A percentile compares a stretch with the other conserved stretches of the same genome.
Evolutionary conservation across 352 stramenopile genomes (phyloP).

Genomic region (Pythium scleroteichum): DNA sequence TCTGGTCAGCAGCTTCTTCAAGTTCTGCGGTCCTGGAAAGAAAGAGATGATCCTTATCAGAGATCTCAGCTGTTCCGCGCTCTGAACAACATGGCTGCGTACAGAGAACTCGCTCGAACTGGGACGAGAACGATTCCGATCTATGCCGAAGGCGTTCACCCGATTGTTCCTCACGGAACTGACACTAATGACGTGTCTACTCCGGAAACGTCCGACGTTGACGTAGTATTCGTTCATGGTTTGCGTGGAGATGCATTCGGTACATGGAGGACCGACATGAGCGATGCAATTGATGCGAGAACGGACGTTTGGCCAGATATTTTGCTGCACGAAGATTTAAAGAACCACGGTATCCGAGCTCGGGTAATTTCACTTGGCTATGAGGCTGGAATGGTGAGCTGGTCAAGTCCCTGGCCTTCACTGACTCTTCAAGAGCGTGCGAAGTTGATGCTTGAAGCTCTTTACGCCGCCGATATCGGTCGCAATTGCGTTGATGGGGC

Average conservation of each 20-base stretch:
- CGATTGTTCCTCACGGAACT: constrained; percentile 44
- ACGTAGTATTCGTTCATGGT: constrained; percentile 86
- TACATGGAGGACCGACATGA: constrained; percentile 83
- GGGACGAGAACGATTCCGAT: constrained; percentile 43
- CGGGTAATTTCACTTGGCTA: constrained; percentile 79
- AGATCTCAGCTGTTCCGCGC: constrained; percentile 80
- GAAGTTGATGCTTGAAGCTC: constrained; percentile 66
- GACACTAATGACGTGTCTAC: constrained; percentile 1
- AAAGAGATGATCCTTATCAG: constrained; percentile 60
- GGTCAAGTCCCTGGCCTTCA: constrained; percentile 85
- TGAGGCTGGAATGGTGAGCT: constrained; percentile 82
- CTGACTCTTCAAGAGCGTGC: constrained; percentile 74
- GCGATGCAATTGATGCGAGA: constrained; percentile 45
- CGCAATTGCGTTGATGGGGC: constrained; percentile 6
- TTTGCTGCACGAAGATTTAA: constrained; percentile 60
- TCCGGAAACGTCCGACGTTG: constrained; percentile 32
- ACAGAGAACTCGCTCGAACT: constrained; percentile 41
- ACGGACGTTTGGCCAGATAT: constrained; percentile 80
- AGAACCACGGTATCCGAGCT: constrained; percentile 40
- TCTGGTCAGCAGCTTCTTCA: constrained; percentile 48
- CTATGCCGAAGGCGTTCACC: constrained; percentile 79
- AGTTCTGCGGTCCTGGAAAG: constrained; percentile 40
- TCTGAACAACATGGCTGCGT: constrained; percentile 61
- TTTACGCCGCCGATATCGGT: constrained; percentile 72
- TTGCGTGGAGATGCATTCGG: constrained; percentile 78